Evolutionary conservation across 352 stramenopile genomes (phyloP).

Genomic region (Peronospora tabacina): DNA sequence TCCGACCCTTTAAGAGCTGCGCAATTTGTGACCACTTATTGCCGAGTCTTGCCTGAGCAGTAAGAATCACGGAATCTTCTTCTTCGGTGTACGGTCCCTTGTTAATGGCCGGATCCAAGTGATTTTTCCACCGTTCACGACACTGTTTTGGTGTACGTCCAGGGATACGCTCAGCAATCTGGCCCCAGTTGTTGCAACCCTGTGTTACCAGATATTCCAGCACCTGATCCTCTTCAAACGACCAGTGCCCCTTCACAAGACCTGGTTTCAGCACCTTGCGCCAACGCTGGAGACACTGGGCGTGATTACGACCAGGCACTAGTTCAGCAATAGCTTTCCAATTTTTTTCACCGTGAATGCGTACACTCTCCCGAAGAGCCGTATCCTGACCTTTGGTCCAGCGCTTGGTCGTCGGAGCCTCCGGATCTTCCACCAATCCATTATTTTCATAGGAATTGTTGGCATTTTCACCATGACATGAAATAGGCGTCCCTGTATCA

Average conservation of each 20-base stretch:
- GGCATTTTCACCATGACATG: slow-evolving; percentile 16
- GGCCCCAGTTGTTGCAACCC: slow-evolving; percentile 89
- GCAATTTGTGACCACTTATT: slow-evolving; percentile 96
- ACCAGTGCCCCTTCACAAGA: slow-evolving; percentile 94
- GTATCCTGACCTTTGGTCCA: slow-evolving; percentile 87
- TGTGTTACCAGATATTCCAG: slow-evolving; percentile 86
- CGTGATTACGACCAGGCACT: slow-evolving; percentile 77
- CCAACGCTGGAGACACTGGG: slow-evolving; percentile 86
- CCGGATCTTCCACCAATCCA: slow-evolving; percentile 40
- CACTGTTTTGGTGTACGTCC: slow-evolving; percentile 90
- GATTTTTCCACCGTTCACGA: slow-evolving; percentile 87
- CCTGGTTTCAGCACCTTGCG: slow-evolving; percentile 92
- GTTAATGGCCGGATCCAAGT: slow-evolving; percentile 87
- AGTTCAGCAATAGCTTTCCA: slow-evolving; percentile 86
- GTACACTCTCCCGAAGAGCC: slow-evolving; percentile 73
- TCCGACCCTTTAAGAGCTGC: slow-evolving; percentile 86
- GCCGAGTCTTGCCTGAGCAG: slow-evolving; percentile 84
- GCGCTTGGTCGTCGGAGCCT: slow-evolving; percentile 75
- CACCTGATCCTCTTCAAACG: slow-evolving; percentile 91
- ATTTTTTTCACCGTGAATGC: slow-evolving; percentile 81
- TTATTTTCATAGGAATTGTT: slow-evolving; percentile 35
- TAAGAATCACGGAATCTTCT: slow-evolving; percentile 91
- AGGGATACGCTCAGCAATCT: slow-evolving; percentile 89
- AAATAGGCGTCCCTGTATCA: slow-evolving; percentile 22
- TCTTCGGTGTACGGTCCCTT: slow-evolving; percentile 92